These are phyloP conservation scores for Penicillium italicum DNA, from an alignment of 2,329 filamentous ascomycete species.

Conservation along the genomic window DNA sequence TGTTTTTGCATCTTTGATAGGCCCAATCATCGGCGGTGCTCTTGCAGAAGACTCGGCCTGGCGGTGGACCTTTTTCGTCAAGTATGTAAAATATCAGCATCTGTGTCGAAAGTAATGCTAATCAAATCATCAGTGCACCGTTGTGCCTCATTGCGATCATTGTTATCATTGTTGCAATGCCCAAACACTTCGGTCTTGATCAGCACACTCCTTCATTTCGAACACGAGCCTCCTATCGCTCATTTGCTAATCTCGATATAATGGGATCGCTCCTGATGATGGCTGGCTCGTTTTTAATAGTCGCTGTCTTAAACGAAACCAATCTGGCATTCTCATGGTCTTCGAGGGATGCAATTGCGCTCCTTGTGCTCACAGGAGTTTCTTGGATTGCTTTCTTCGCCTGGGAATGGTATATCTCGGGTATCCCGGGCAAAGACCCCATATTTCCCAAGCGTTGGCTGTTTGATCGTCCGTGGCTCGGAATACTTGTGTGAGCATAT, in stretches of 20 bases:
- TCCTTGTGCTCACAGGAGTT: conserved; percentile 23
- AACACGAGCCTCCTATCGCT: conserved; percentile 25
- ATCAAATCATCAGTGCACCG: conserved; percentile 13
- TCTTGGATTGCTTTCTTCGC: conserved; percentile 31
- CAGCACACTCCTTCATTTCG: conserved; percentile 26
- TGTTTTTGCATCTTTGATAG: conserved; percentile 21
- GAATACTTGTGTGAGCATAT: conserved; percentile 23
- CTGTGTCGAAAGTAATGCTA: background rate
- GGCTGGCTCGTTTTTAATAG: conserved; percentile 44
- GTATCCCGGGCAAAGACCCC: conserved; percentile 22
- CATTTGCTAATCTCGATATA: conserved; percentile 24
- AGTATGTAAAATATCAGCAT: conserved; percentile 12
- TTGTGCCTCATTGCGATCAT: conserved; percentile 21
- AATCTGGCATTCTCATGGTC: conserved; percentile 45
- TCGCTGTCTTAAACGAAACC: conserved; percentile 47
- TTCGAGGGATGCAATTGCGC: conserved; percentile 34
- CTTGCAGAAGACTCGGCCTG: conserved; percentile 23
- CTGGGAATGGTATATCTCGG: conserved; percentile 31
- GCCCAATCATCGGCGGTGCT: conserved; percentile 26
- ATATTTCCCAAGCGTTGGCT: conserved; percentile 31
- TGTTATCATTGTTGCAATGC: conserved; percentile 20
- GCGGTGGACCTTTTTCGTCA: conserved; percentile 32
- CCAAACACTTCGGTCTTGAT: conserved; percentile 24
- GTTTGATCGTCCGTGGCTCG: conserved; percentile 25
- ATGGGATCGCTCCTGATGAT: conserved; percentile 34